Evolutionary conservation across 2,329 filamentous ascomycete species (phyloP), one percentile per base, ranked within the genome.

Genomic region (Ceratocystis variospora): DNA sequence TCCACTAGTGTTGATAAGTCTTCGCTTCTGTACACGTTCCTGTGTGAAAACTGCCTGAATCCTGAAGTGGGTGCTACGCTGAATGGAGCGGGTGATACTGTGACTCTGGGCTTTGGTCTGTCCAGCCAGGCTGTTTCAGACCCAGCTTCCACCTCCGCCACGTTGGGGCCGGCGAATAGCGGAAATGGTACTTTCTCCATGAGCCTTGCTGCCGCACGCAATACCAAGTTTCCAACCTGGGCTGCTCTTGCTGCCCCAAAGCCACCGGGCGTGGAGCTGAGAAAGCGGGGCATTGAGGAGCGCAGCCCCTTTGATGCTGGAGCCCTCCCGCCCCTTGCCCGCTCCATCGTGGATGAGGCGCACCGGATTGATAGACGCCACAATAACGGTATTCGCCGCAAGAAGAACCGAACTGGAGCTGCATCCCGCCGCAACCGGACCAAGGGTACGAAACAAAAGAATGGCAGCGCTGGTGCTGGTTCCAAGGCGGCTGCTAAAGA

Each of bases 11-110:
- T 77, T 66, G 79, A 78, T 71, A 71, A 69, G 61, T 77, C 76
- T 0, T 75, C 76, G 67, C 75, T 79, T 63, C 75, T 75, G 0
- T 79, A 77, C 70, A 80, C 78, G 0, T 80, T 80, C 70, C 72
- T 80, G 5, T 80, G 78, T 71, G 72, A 76, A 57, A 71, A 72
- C 10, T 76, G 75, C 61, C 70, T 77, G 7, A 71, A 72, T 61
- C 67, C 71, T 0, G 64, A 69, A 2, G 64, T 74, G 0, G 74
- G 74, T 0, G 71, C 75, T 4, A 71, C 70, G 0, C 70, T 73
- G 0, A 71, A 69, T 4, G 70, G 67, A 3, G 69, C 72, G 1
- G 68, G 65, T 0, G 70, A 69, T 1, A 69, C 70, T 8, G 71
- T 71, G 5, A 73, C 72, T 57, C 75, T 77, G 74, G 75, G 74